phyloP scores from a whole-genome alignment of 2,329 filamentous ascomycete genomes.

The Akanthomyces uredinophilus region DNA sequence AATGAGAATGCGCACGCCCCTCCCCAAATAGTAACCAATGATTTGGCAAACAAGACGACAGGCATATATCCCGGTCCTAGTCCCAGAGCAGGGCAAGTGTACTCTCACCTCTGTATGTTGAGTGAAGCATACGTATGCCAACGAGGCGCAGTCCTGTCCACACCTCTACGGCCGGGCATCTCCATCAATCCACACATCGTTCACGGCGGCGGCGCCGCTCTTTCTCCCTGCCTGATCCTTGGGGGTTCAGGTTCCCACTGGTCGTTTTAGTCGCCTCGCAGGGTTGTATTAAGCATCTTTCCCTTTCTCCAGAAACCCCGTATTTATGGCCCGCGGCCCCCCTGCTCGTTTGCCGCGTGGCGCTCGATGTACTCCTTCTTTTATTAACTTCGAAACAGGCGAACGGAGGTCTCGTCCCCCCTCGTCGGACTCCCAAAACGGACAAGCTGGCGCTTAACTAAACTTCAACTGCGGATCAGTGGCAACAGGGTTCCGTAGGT shows the following conservation, averaged over 20 bases:
- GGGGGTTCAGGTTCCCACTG: no score
- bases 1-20: neutral
- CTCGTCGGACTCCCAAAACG: no score
- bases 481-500: neutral
- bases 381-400: neutral
- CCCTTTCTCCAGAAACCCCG: neutral
- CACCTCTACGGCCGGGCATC: neutral
- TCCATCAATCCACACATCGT: neutral
- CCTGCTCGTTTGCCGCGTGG: neutral
- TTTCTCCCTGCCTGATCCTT: neutral
- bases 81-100: no score
- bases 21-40: neutral
- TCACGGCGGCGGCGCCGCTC: neutral
- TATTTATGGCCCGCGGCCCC: neutral
- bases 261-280: neutral
- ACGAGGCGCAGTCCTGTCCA: neutral
- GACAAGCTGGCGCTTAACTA: neutral
- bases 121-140: neutral
- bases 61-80: neutral
- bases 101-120: no score
- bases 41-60: no score
- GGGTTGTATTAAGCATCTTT: neutral
- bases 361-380: neutral
- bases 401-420: neutral
- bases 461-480: neutral